These are phyloP conservation scores for Carnegiea gigantea DNA, from an alignment of 179 eudicot species.

Conservation along the genomic window DNA sequence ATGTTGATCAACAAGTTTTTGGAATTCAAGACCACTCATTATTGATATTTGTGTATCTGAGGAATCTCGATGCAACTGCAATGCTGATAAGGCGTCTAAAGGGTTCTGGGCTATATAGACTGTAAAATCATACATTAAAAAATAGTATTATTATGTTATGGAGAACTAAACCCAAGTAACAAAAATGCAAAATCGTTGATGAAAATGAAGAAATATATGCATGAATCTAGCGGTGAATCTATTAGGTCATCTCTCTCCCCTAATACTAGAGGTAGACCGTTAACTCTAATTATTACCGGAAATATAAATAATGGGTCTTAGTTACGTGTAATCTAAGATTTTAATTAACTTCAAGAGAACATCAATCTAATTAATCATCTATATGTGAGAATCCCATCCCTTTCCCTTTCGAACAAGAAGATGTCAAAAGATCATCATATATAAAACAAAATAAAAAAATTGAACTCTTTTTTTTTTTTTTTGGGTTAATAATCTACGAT, in stretches of 20 bases:
- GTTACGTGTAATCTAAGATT: not conserved
- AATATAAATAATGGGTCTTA: no score
- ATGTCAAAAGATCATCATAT: no score
- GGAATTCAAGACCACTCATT: conserved; percentile 27
- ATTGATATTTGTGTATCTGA: conserved; percentile 28
- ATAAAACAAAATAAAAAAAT: no score
- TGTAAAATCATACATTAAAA: not conserved
- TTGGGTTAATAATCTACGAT: no score
- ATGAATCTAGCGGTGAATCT: not conserved
- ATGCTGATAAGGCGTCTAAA: conserved; percentile 18
- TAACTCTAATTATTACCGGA: not conserved
- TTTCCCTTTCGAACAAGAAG: no score
- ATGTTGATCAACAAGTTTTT: conserved; percentile 11
- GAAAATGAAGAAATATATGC: not conserved
- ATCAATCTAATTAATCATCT: not conserved
- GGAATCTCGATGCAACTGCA: not conserved
- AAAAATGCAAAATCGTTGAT: not conserved
- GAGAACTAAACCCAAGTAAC: not conserved
- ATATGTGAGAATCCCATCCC: not conserved
- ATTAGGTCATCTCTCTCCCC: not conserved
- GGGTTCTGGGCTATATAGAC: conserved; percentile 8
- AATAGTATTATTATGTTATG: no score
- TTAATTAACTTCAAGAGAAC: not conserved
- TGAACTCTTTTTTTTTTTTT: not conserved
- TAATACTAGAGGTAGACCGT: not conserved